Conservation (phyloP, 192 early-diverging fungal species). For the Obelidium mucronatum region DNA sequence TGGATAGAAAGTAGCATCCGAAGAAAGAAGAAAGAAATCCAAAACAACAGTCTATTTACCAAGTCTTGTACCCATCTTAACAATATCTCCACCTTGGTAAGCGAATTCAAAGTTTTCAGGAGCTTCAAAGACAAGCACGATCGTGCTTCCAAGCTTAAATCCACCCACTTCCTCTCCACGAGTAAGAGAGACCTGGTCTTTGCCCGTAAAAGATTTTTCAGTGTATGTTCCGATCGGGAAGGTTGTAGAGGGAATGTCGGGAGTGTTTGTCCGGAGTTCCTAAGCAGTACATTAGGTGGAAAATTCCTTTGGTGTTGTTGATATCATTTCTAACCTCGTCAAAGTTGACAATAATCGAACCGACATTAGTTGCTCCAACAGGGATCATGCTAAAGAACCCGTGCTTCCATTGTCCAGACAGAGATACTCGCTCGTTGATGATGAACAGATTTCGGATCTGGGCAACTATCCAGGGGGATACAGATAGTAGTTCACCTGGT, state of each 20-base stretch:
- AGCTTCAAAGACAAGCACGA: slow-evolving; percentile 97
- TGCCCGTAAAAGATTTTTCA: slow-evolving; percentile 77
- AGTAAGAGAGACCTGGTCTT: slow-evolving; percentile 67
- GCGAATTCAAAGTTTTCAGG: slow-evolving; percentile 80
- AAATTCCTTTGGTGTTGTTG: not conserved
- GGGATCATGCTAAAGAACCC: slow-evolving; percentile 97
- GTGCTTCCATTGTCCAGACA: slow-evolving; percentile 91
- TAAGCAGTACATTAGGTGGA: slow-evolving; percentile 2
- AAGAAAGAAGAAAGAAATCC: too few relatives aligned
- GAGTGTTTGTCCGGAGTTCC: slow-evolving; percentile 56
- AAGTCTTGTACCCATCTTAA: slow-evolving; percentile 85
- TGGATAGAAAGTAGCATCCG: too few relatives aligned
- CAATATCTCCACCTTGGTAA: slow-evolving; percentile 74
- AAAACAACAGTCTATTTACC: too few relatives aligned
- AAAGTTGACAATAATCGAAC: slow-evolving; percentile 94
- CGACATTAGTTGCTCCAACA: slow-evolving; percentile 98
- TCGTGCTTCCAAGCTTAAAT: slow-evolving; percentile 92
- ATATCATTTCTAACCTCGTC: slow-evolving; percentile 66
- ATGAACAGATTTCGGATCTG: slow-evolving; percentile 91
- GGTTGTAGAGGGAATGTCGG: slow-evolving; percentile 33
- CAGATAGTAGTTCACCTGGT: slow-evolving; percentile 90
- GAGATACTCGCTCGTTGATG: slow-evolving; percentile 94
- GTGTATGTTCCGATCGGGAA: slow-evolving; percentile 75
- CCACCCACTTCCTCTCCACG: slow-evolving; percentile 95
- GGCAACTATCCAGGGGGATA: slow-evolving; percentile 90